Conservation (phyloP, 805 yeast genomes). For the Kuraishia ogatae region DNA sequence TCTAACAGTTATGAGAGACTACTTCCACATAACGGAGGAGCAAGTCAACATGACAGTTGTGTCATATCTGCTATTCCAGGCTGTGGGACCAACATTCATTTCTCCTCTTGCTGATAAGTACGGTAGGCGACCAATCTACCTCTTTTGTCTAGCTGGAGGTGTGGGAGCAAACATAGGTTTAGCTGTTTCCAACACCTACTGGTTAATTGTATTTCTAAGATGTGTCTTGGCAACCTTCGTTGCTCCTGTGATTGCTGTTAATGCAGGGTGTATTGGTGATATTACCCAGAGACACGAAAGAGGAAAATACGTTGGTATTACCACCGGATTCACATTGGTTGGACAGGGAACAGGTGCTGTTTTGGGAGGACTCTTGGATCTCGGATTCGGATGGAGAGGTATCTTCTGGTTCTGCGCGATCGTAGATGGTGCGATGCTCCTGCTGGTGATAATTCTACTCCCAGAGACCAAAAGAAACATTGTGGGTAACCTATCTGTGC, state of each 20-base stretch:
- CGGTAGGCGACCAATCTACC: conserved; percentile 60
- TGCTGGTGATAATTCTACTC: conserved; percentile 22
- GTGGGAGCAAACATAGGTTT: conserved; percentile 52
- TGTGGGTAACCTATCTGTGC: conserved; percentile 24
- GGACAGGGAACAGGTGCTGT: conserved; percentile 71
- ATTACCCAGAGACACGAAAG: conserved; percentile 47
- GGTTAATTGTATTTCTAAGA: conserved; percentile 48
- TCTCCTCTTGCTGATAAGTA: conserved; percentile 53
- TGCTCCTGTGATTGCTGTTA: conserved; percentile 60
- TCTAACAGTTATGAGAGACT: conserved; percentile 38
- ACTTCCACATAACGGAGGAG: conserved; percentile 43
- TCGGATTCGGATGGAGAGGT: conserved; percentile 53
- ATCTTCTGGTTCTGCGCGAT: conserved; percentile 59
- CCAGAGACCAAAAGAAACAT: conserved; percentile 31
- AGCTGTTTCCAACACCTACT: conserved; percentile 42
- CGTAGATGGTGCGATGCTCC: conserved; percentile 37
- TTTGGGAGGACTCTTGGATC: conserved; percentile 36
- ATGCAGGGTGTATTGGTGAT: conserved; percentile 62
- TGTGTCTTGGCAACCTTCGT: conserved; percentile 67
- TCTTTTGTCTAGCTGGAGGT: conserved; percentile 39
- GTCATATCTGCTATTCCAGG: conserved; percentile 61
- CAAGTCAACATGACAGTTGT: conserved; percentile 58
- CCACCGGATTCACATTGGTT: conserved; percentile 47
- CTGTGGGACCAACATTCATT: conserved; percentile 54
- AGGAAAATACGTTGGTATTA: conserved; percentile 57